Percentiles rank a stretch among this genome's conserved stretches.
phyloP scores from a whole-genome alignment of 257 asterid genomes.

The Thymus mandschuricus region DNA sequence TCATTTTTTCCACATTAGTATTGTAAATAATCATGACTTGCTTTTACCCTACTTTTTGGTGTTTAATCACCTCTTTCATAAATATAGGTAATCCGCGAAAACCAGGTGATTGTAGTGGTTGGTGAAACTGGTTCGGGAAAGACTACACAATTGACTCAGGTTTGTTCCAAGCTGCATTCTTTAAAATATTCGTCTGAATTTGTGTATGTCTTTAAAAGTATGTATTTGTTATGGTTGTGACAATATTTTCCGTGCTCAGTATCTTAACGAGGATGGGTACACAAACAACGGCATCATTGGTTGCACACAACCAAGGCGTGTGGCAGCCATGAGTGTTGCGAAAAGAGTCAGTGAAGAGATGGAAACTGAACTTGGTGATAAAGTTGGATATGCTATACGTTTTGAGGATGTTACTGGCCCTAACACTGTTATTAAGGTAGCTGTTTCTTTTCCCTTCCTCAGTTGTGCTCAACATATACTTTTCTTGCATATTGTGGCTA shows the following conservation, averaged over 20 bases:
- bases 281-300: constrained; percentile 75
- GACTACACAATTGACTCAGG: constrained; percentile 98
- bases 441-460: constrained; percentile 10
- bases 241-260: constrained; percentile 48
- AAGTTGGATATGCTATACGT: constrained; percentile 95
- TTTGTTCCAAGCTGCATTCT: constrained; percentile 35
- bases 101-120: constrained; percentile 94
- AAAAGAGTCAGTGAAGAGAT: constrained; percentile 98
- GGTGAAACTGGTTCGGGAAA: constrained; percentile 99
- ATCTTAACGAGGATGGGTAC: constrained; percentile 90
- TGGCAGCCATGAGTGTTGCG: constrained; percentile 99
- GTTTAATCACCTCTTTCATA: constrained; percentile 2
- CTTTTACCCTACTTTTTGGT: background rate
- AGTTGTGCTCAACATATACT: background rate
- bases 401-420: constrained; percentile 98
- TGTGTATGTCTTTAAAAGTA: background rate
- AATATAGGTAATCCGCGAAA: constrained; percentile 87
- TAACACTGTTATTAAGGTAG: constrained; percentile 86
- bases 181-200: background rate
- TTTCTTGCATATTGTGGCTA: background rate
- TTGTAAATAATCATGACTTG: background rate
- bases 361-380: constrained; percentile 92
- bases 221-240: constrained; percentile 11
- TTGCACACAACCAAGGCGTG: constrained; percentile 99
- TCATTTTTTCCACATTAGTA: background rate